Base-by-base conservation (phyloP, 2,329 filamentous ascomycete genomes). In the Fusarium caatingaense region DNA sequence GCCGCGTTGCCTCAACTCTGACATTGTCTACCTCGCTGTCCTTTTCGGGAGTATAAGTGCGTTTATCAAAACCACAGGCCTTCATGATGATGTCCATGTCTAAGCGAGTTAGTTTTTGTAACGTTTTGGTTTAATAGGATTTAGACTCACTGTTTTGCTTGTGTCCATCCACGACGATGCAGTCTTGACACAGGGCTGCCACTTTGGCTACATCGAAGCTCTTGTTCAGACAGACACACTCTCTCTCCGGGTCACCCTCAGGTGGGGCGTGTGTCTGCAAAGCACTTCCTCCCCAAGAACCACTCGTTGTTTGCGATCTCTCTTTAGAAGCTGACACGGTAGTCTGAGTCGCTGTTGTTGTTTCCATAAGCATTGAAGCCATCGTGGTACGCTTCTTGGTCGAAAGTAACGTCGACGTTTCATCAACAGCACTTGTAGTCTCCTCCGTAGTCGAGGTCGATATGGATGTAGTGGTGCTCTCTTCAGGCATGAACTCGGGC, bases 161-260 rank as follows among this genome's bases (percentile, higher is more conserved):
- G 59, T 79, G 73, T 1, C 76, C 77, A 20, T 76, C 72, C 60
- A 77, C 68, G 8, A 69, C 56, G 37, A 83, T 79, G 60, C 81
- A 83, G 55, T 80, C 79, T 20, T 80, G 74, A 42, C 81, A 83
- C 11, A 82, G 68, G 2, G 75, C 80, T 8, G 79, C 78, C n/a
- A 83, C 66, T 40, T 72, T 65, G 34, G 77, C 73, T 15, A 83
- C 81, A 47, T 83, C 74, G 54, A 83, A 83, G 67, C 81, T 83
- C 56, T 73, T 68, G 54, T 83, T 82, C 10, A 66, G 53, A 53
- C 81, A 83, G 6, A 81, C 78, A 54, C 81, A 83, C 16, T 75
- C 65, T 54, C 74, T 70, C 59, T 83, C 81, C 3, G 74, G 74
- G 18, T 72, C 72, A 55, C 63, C 69, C 6, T 70, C 47, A 6